Evolutionary conservation across 2,329 filamentous ascomycete species (phyloP), one percentile per base, ranked within the genome.

Genomic region (Cercospora citrullina): DNA sequence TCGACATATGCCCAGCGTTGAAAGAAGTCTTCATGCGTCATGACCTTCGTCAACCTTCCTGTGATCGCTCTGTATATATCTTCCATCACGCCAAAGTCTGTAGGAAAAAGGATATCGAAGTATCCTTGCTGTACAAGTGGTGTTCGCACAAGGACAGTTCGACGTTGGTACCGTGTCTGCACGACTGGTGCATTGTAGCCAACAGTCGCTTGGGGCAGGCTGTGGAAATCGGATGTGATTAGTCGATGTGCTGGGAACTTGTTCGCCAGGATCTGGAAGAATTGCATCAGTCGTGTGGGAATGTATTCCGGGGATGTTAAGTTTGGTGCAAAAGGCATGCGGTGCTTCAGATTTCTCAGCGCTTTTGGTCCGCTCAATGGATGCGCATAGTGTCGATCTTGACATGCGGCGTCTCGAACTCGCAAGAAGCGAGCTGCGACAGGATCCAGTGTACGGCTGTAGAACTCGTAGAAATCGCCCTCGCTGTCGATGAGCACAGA

Each of bases 61-160:
- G 95, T 99, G 74, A 98, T 89, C 69, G 93, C 93, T 65, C 92
- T 90, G 81, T 99, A 99, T 74, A 98, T 89, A 75, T 93, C 89
- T 80, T 98, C 93, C 80, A 95, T 90, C 72, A 96, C 90, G 70
- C 87, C 85, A 78, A 99, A 99, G 80, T 99, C 91, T 10, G 95
- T 99, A 0, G 95, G 95, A 82, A 99, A 99, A 77, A 99, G 89
- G 75, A 99, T 97, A 78, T 99, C 96, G 78, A 99, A 99, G 81
- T 97, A 98, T 57, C 95, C 96, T 82, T 99, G 96, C 79, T 98
- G 94, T 84, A 97, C 95, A 78, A 97, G 86, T 64, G 94, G 93
- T 4, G 95, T 99, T 4, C 89, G 86, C 14, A 99, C 95, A 48
- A 94, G 91, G 64, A 99, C 92, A 73, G 92, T 97, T 69, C 89